Conservation (phyloP, 2,329 filamentous ascomycete genomes). For the Cladophialophora immunda region DNA sequence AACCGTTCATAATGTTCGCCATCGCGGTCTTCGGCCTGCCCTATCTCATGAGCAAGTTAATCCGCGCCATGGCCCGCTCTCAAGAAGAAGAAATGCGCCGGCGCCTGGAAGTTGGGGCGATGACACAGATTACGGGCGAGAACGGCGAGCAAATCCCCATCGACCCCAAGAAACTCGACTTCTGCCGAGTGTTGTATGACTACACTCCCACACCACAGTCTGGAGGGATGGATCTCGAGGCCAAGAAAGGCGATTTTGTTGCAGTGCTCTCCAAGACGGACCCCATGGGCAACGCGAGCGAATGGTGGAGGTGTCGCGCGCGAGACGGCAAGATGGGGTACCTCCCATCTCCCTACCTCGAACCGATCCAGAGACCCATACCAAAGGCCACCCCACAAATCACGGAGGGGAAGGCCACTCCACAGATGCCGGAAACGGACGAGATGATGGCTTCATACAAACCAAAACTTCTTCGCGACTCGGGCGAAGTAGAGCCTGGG, state of each 20-base stretch:
- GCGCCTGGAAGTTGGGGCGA: constrained; percentile 60
- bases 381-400: constrained; percentile 52
- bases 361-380: constrained; percentile 69
- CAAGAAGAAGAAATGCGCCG: constrained; percentile 78
- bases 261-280: constrained; percentile 93
- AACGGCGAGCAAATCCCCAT: constrained; percentile 60
- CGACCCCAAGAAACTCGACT: constrained; percentile 91
- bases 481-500: background rate
- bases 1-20: constrained; percentile 95
- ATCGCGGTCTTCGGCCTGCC: constrained; percentile 93
- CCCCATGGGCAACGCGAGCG: constrained; percentile 86
- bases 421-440: background rate
- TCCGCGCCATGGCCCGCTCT: constrained; percentile 80
- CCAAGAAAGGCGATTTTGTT: constrained; percentile 94
- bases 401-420: constrained; percentile 40
- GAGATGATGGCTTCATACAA: background rate
- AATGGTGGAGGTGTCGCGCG: constrained; percentile 97
- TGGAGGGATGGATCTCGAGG: constrained; percentile 82
- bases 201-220: constrained; percentile 78
- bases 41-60: constrained; percentile 96
- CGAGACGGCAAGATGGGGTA: constrained; percentile 92
- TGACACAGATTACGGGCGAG: constrained; percentile 52
- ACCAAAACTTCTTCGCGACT: background rate
- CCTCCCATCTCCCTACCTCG: constrained; percentile 87
- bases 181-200: constrained; percentile 94